These are phyloP conservation scores for Bremia lactucae DNA, from an alignment of 352 stramenopile species.

Conservation along the genomic window DNA sequence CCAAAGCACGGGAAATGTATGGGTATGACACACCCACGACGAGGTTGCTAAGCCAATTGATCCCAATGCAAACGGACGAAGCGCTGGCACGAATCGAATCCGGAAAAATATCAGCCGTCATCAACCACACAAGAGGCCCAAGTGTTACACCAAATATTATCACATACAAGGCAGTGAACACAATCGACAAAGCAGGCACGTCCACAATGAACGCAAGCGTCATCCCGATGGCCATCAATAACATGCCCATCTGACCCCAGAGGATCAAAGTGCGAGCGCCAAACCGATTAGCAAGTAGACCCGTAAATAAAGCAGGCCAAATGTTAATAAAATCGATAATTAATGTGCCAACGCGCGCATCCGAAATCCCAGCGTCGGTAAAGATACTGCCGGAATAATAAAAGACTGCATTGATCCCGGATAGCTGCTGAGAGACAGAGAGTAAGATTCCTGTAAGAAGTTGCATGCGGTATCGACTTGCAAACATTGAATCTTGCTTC, in stretches of 20 bases:
- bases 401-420: slow-evolving; percentile 13
- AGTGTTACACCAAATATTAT: slow-evolving; percentile 8
- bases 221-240: slow-evolving; percentile 6
- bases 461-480: slow-evolving; percentile 8
- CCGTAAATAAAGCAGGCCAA: slow-evolving; percentile 9
- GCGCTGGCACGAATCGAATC: slow-evolving; percentile 8
- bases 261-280: slow-evolving; percentile 10
- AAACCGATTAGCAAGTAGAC: slow-evolving; percentile 9
- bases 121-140: slow-evolving; percentile 7
- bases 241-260: slow-evolving; percentile 7
- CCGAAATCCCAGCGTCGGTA: slow-evolving; percentile 7
- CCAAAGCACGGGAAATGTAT: slow-evolving; percentile 8
- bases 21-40: slow-evolving; percentile 11
- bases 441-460: slow-evolving; percentile 4
- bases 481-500: slow-evolving; percentile 7
- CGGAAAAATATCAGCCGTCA: slow-evolving; percentile 10
- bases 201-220: slow-evolving; percentile 5
- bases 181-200: slow-evolving; percentile 5
- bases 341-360: slow-evolving; percentile 6
- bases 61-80: slow-evolving; percentile 7
- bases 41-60: slow-evolving; percentile 12
- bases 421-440: slow-evolving; percentile 8
- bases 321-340: slow-evolving; percentile 14
- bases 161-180: slow-evolving; percentile 12
- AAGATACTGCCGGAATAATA: slow-evolving; percentile 13